Evolutionary conservation across 2,329 filamentous ascomycete genomes (phyloP).

Genomic region (Penicillium sp.): DNA sequence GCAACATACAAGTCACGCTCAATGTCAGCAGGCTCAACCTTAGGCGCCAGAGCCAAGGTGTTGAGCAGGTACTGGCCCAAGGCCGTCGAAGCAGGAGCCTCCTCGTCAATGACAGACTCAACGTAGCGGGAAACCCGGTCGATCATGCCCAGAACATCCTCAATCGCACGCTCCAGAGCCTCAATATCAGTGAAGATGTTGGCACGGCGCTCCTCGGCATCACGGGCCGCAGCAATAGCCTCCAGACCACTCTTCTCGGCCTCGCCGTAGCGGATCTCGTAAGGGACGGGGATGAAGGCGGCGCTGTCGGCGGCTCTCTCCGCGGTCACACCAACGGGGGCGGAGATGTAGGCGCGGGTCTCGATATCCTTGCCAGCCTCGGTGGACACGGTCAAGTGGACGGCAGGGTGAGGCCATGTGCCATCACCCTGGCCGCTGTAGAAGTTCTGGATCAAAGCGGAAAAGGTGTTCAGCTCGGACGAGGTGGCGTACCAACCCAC

Average conservation of each 20-base stretch:
- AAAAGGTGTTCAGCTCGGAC: slow-evolving; percentile 95
- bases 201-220: slow-evolving; percentile 64
- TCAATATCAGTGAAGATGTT: slow-evolving; percentile 77
- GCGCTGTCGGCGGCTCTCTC: slow-evolving; percentile 94
- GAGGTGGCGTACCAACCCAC: slow-evolving; percentile 98
- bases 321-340: slow-evolving; percentile 85
- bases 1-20: slow-evolving; percentile 74
- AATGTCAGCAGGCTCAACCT: slow-evolving; percentile 82
- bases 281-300: slow-evolving; percentile 92
- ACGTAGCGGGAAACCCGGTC: slow-evolving; percentile 89
- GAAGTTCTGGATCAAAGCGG: slow-evolving; percentile 97
- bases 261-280: slow-evolving; percentile 84
- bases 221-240: slow-evolving; percentile 71
- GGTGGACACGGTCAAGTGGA: slow-evolving; percentile 90
- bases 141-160: slow-evolving; percentile 79
- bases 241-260: slow-evolving; percentile 69
- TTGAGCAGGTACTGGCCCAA: slow-evolving; percentile 94
- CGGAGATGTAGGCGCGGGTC: slow-evolving; percentile 87
- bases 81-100: slow-evolving; percentile 79
- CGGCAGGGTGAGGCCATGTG: slow-evolving; percentile 92
- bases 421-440: slow-evolving; percentile 94
- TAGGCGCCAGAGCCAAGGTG: slow-evolving; percentile 81
- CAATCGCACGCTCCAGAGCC: slow-evolving; percentile 71
- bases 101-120: slow-evolving; percentile 77
- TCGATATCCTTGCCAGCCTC: slow-evolving; percentile 80